Base-by-base conservation (phyloP, 306 rosid species). In the Lathyrus oleraceus region DNA sequence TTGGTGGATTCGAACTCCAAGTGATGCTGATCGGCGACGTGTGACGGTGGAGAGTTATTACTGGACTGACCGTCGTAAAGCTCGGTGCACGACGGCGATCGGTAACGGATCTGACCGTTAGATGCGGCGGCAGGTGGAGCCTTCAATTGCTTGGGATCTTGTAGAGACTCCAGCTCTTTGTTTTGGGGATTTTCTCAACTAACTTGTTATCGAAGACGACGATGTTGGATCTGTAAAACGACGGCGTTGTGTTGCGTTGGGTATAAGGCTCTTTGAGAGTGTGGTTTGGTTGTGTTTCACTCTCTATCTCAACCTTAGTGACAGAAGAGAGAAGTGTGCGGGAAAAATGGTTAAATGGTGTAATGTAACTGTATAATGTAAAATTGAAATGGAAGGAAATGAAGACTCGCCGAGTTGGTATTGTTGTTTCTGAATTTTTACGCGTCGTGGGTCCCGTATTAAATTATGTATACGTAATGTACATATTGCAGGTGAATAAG, bases 71-170 rank as follows among this genome's bases (percentile, higher is more conserved):
- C 81, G 64, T 90, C 97, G 21, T 81, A 65, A 32, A 95, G 96
- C 54, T 95, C 99, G 8, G 97, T 81, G 56, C 97, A 86, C 5
- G 99, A 94, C 6, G 92, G 97, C 51, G 99, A 84, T 86, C 99
- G 85, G 81, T 91, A 94, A 5, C 97, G 97, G 96, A 94, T 94
- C 96, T 87, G 97, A 57, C 95, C 96, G 96, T 92, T 89, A 45
- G 82, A 39, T 13, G 87, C 21, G 72, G 91, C 59, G 79, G 74
- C 45, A 43, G 83, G 82, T 59, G 86, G 83, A 83, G 85, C 87
- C 92, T 89, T 85, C 75, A 76, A 73, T 52, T 85, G 86, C 91
- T 84, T 90, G 71, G 86, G 44, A 77, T 90, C 97, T 79, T 84
- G 95, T 65, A 79, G 73, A 68, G 96, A 81, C 87, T 94, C 98